Evolutionary conservation across 1,284 basidiomycete genomes (phyloP), one percentile per base, ranked within the genome.

Genomic region (Malassezia caprae): DNA sequence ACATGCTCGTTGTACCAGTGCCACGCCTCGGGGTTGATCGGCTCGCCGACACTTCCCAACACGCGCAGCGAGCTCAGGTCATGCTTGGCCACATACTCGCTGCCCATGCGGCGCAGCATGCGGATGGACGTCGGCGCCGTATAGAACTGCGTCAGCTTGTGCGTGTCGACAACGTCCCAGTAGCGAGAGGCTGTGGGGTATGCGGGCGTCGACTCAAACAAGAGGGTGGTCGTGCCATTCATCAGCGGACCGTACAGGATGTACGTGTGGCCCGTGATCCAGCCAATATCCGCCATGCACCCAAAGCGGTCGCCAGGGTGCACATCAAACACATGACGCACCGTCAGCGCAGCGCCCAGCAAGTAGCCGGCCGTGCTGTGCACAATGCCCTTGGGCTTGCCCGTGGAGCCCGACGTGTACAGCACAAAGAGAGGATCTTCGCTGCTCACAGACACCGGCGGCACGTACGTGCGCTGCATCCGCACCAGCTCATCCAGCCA

Each of bases 11-110:
- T 87, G 79, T 93, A 96, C 93, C 93, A 96, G 72, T 91, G 83
- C 93, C 94, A 96, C 4, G 93, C 94, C 76, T 96, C 93, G 26
- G 93, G 91, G 78, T 96, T 96, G 80, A 98, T 96, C 6, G 94
- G 94, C 78, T 98, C 93, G 51, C 93, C 94, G 51, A 98, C 93
- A 56, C 82, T 84, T 28, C 93, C 93, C 35, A 98, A 80, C 19
- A 94, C 86, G 58, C 93, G 84, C 58, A 98, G 78, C 30, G 82
- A 83, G 65, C 80, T 83, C 31, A 96, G 81, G 76, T 96, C 89
- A 77, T 91, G 82, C 34, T 82, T 79, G 73, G 88, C 81, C 62
- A 93, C 88, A 75, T 90, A 86, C 57, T 91, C 84, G 63, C 85
- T 82, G 51, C 93, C 93, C 48, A 94, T 82, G 44, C 87, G 80